These are phyloP conservation scores for Lachnellula arida DNA, from an alignment of 2,329 filamentous ascomycete species.

Conservation along the genomic window DNA sequence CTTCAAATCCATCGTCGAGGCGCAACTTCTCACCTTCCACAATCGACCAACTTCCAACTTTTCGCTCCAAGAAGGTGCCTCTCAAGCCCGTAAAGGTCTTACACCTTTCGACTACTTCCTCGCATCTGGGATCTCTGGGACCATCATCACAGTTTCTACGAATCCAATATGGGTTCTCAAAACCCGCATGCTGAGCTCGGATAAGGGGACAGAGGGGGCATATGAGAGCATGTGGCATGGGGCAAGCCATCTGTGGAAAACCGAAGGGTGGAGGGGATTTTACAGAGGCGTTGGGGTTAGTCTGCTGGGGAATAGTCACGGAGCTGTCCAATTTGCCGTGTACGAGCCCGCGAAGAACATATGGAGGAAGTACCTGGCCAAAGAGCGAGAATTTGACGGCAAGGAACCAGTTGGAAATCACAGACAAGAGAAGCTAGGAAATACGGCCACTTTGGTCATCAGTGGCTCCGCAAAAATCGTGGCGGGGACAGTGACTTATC, in stretches of 20 bases:
- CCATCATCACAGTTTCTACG: conserved; percentile 74
- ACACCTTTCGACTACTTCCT: conserved; percentile 66
- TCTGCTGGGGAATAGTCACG: conserved; percentile 82
- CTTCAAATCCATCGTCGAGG: conserved; percentile 56
- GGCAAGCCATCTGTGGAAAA: conserved; percentile 57
- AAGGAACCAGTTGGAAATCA: not conserved
- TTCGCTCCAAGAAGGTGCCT: not conserved
- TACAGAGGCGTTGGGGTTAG: conserved; percentile 83
- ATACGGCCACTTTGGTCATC: conserved; percentile 63
- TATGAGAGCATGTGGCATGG: conserved; percentile 77
- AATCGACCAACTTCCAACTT: conserved; percentile 5
- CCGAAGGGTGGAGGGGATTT: conserved; percentile 74
- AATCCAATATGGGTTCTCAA: conserved; percentile 99
- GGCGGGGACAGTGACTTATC: conserved; percentile 86
- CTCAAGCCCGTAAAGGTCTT: conserved; percentile 11
- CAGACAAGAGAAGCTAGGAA: conserved; percentile 29
- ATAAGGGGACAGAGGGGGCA: conserved; percentile 67
- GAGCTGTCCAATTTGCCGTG: conserved; percentile 91
- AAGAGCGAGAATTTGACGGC: conserved; percentile 23
- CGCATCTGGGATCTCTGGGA: conserved; percentile 65
- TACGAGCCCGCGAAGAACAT: conserved; percentile 68
- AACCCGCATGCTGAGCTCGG: conserved; percentile 90
- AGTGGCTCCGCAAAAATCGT: conserved; percentile 80
- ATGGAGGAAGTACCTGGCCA: conserved; percentile 48
- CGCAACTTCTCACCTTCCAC: conserved; percentile 28